Percentiles rank a stretch among this genome's conserved stretches.
phyloP scores from a whole-genome alignment of 2,329 filamentous ascomycete genomes.

The Myrmaecium sp. region DNA sequence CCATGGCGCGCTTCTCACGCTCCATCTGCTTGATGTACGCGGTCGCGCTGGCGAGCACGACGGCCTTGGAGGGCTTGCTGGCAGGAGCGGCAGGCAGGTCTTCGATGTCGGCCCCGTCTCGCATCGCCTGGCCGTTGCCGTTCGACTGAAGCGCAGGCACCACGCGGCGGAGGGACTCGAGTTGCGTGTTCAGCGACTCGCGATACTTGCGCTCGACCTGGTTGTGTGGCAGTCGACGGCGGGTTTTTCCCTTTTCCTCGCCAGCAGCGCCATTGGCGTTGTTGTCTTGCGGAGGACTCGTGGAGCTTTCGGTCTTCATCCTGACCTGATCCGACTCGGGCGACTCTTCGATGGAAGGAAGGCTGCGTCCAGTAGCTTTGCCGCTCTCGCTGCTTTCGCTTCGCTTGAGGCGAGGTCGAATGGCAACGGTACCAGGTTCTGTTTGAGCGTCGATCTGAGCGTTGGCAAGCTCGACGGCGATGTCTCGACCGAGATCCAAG shows the following conservation, averaged over 20 bases:
- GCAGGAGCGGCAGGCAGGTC: constrained; percentile 23
- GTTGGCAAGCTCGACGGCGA: constrained; percentile 10
- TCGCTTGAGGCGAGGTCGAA: constrained; percentile 18
- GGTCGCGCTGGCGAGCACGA: constrained; percentile 28
- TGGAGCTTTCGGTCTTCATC: constrained; percentile 15
- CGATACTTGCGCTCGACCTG: constrained; percentile 30
- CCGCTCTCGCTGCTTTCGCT: constrained; percentile 13
- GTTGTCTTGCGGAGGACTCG: constrained; percentile 9
- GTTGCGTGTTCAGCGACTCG: constrained; percentile 28
- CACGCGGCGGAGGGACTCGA: constrained; percentile 23
- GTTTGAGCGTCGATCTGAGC: constrained; percentile 9
- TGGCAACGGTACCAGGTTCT: constrained; percentile 18
- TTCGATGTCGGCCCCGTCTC: constrained; percentile 20
- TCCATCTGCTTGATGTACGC: constrained; percentile 30
- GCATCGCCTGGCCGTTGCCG: constrained; percentile 15
- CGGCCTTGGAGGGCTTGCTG: constrained; percentile 28
- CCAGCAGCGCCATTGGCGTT: constrained; percentile 10
- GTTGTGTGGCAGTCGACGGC: constrained; percentile 24
- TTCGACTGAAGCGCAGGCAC: constrained; percentile 22
- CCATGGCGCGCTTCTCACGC: constrained; percentile 22
- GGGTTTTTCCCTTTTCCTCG: constrained; percentile 15
- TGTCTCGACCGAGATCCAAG: constrained; percentile 16
- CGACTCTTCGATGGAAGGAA: constrained; percentile 8
- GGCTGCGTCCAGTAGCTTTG: constrained; percentile 13
- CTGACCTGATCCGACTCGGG: constrained; percentile 7